Conservation (phyloP, 2,329 filamentous ascomycete species). For the Botryotinia narcissicola region DNA sequence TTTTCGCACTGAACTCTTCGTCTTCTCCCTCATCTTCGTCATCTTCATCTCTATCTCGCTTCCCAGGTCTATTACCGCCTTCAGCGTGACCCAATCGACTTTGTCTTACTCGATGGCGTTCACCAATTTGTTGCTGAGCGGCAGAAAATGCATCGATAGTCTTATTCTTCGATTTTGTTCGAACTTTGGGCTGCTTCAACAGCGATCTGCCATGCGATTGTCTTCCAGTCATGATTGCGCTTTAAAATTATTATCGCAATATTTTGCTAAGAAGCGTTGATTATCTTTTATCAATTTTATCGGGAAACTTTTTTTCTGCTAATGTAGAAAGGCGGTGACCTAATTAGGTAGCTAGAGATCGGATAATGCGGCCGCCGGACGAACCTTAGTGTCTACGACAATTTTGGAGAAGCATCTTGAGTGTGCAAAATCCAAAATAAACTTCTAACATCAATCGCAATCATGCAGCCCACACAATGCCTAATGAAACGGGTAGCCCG, state of each 20-base stretch:
- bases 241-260: background rate
- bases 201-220: constrained; percentile 38
- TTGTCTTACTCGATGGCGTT: constrained; percentile 51
- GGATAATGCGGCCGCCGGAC: constrained; percentile 29
- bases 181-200: constrained; percentile 40
- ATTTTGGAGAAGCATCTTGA: constrained; percentile 17
- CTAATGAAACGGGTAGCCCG: constrained; percentile 71
- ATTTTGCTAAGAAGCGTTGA: constrained; percentile 15
- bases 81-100: constrained; percentile 57
- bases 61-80: constrained; percentile 42
- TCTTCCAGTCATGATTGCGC: constrained; percentile 38
- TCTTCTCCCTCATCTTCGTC: constrained; percentile 46
- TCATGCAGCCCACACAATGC: constrained; percentile 65
- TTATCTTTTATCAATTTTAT: constrained; percentile 29
- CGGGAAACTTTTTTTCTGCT: constrained; percentile 27
- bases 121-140: constrained; percentile 56
- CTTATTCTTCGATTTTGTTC: constrained; percentile 47
- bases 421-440: constrained; percentile 8
- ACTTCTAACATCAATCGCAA: constrained; percentile 16
- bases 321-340: background rate
- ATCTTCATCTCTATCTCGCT: constrained; percentile 44
- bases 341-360: background rate
- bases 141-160: constrained; percentile 59
- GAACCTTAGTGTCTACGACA: constrained; percentile 7
- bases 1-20: constrained; percentile 41